Conservation (phyloP, 306 rosid species). For the Citrullus mucosospermus region DNA sequence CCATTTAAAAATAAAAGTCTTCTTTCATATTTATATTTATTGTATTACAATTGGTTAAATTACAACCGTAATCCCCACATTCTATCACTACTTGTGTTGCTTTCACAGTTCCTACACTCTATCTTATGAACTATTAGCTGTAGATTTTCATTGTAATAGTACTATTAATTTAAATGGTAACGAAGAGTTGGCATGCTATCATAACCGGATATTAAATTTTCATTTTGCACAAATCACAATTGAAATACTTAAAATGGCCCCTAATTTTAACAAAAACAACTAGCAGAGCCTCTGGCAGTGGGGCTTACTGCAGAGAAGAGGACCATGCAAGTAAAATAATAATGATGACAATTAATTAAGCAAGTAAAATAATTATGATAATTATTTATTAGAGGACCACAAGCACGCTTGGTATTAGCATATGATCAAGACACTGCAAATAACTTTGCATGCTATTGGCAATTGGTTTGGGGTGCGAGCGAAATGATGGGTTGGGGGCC, state of each 20-base stretch:
- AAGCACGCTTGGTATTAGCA: background rate
- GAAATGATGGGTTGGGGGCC: background rate
- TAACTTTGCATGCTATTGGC: background rate
- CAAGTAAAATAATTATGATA: background rate
- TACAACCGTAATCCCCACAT: background rate
- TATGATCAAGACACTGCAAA: background rate
- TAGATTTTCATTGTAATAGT: too few relatives aligned
- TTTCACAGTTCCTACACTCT: too few relatives aligned
- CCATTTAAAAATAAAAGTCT: background rate
- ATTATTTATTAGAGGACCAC: background rate
- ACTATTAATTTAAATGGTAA: too few relatives aligned
- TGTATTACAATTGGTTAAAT: background rate
- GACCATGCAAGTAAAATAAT: background rate
- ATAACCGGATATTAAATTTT: background rate
- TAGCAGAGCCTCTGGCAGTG: background rate
- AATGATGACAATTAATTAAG: background rate
- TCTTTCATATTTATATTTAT: background rate
- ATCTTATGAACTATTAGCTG: too few relatives aligned
- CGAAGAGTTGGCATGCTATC: background rate
- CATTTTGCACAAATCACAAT: background rate
- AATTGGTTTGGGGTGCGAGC: background rate
- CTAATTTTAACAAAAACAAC: background rate
- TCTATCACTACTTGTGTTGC: background rate
- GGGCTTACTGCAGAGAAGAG: background rate
- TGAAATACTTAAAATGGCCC: background rate